A percentile compares a stretch with the other conserved stretches of the same genome.
Evolutionary conservation across 257 asterid species (phyloP).

Genomic region (Solanum dulcamara): DNA sequence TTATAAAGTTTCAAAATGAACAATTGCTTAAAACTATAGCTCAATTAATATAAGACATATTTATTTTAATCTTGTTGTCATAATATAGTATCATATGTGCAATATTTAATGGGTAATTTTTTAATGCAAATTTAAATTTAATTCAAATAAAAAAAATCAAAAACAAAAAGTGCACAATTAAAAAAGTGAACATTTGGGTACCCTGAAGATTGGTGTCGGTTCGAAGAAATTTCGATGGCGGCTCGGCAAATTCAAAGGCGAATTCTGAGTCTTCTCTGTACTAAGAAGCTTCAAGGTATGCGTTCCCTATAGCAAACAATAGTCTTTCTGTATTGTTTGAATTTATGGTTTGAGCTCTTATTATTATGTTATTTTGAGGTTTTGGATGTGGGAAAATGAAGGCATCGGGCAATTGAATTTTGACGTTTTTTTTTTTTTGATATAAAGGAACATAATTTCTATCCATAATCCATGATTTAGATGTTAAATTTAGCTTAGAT

Average conservation of each 20-base stretch:
- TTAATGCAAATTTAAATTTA: no score
- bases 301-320: background rate
- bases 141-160: no score
- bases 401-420: background rate
- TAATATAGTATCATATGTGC: no score
- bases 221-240: constrained; percentile 28
- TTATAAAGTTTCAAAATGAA: no score
- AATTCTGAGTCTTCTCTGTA: constrained; percentile 32
- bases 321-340: background rate
- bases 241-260: constrained; percentile 28
- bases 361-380: background rate
- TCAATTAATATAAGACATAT: no score
- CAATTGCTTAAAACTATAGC: no score
- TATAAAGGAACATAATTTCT: background rate
- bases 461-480: background rate
- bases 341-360: background rate
- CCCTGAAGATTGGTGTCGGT: background rate
- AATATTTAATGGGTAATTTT: no score
- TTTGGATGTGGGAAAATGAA: background rate
- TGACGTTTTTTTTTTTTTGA: background rate
- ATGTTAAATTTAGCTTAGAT: background rate
- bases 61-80: no score
- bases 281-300: constrained; percentile 30
- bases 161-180: no score
- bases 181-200: no score